Evolutionary conservation across 192 early-diverging fungal genomes (phyloP), one percentile per base, ranked within the genome.

Genomic region (Allomyces arbusculus): DNA sequence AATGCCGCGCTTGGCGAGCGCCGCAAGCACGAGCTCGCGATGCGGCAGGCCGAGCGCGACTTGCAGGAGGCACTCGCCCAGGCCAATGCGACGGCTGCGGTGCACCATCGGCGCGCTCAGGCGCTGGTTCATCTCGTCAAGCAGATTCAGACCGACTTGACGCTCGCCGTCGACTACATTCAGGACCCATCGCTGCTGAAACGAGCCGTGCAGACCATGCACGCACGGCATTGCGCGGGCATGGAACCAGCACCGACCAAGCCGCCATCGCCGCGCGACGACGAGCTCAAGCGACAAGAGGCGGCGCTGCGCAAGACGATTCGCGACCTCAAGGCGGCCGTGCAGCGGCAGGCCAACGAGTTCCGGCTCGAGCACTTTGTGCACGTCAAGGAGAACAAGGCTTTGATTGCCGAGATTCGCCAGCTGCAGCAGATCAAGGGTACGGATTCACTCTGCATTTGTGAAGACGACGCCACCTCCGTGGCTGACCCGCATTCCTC

Each of bases 131-230:
- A 73, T 11, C 62, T 70, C 4, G 45, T 79, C 45, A 71, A 71
- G 50, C 28, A 44, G 11, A 74, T 77, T 67, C 67, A 67, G 33
- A 70, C 33, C 9, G 77, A 79, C 44, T 23, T 81, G 33, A 62
- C 77, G 8, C 71, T 76, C 23, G 67, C 69, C 1, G 67, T 79
- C 2, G 61, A 70, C 19, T 73, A 78, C 66, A 74, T 80, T 24
- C 79, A 80, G 65, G 81, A 83, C 22, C 69, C 78, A 0, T 26
- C 70, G 24, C 19, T 78, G 16, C 62, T 81, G 25, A 61, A 66
- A 33, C 50, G 50, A 3, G 50, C 50, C 2, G 25, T 65, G 25
- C n/a, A 44, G 23, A 65, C 11, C 40, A 26, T 40, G 33, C 40
- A 43, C 23, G 10, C 40, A 43, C 23, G 28, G 44, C 23, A 24